phyloP scores from a whole-genome alignment of 1,139 yeast genomes.

The Protomyces gravidus region DNA sequence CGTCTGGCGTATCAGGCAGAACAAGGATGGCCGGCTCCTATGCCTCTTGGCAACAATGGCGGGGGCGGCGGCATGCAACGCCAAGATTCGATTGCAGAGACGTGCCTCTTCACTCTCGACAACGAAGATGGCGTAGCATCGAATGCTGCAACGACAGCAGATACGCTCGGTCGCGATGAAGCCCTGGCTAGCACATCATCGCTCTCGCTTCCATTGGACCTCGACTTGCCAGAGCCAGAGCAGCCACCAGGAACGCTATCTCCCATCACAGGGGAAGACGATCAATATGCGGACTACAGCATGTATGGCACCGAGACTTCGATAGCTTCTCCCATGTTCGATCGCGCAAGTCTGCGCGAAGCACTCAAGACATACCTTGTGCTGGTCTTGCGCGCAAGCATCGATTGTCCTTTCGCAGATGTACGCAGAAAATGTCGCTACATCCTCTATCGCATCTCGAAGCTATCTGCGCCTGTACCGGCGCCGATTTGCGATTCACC shows the following conservation, averaged over 20 bases:
- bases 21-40: too few species aligned
- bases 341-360: not conserved
- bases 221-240: not conserved
- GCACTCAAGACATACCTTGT: conserved; percentile 20
- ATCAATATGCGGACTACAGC: conserved; percentile 12
- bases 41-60: not conserved
- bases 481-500: conserved; percentile 22
- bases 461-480: conserved; percentile 22
- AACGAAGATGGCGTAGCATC: not conserved
- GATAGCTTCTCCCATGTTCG: not conserved
- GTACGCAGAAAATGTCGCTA: conserved; percentile 20
- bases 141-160: not conserved
- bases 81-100: not conserved
- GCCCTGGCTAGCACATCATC: not conserved
- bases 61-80: not conserved
- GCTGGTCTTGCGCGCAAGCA: conserved; percentile 21
- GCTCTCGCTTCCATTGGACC: not conserved
- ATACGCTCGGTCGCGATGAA: not conserved
- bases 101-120: conserved; percentile 12
- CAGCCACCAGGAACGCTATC: not conserved
- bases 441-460: conserved; percentile 19
- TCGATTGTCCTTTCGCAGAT: conserved; percentile 29
- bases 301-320: conserved; percentile 17
- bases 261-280: not conserved
- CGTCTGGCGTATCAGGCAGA: conserved; percentile 7